These are phyloP conservation scores for Nicotiana otophora DNA, from an alignment of 257 asterid species.

Conservation along the genomic window DNA sequence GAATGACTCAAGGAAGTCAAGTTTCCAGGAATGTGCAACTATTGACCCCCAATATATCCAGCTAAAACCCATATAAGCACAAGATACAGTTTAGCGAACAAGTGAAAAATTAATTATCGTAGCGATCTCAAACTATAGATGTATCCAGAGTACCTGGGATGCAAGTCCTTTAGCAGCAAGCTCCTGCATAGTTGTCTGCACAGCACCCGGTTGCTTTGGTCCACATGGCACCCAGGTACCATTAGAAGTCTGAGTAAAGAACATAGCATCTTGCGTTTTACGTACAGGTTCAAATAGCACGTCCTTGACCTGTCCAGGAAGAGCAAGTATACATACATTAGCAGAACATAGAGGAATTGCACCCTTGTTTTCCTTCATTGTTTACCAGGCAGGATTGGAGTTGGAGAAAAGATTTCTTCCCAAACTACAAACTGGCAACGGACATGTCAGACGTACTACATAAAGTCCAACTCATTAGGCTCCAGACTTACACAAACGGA, in stretches of 20 bases:
- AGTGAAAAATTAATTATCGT: background rate
- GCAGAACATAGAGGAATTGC: background rate
- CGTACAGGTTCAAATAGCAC: slow-evolving; percentile 96
- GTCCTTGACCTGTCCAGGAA: slow-evolving; percentile 71
- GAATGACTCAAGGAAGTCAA: background rate
- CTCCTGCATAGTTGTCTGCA: slow-evolving; percentile 83
- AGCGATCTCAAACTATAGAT: background rate
- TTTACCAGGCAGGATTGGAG: background rate
- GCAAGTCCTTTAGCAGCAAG: slow-evolving; percentile 84
- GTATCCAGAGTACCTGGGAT: slow-evolving; percentile 44
- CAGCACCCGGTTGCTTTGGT: slow-evolving; percentile 76
- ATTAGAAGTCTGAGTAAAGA: slow-evolving; percentile 50
- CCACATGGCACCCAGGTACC: slow-evolving; percentile 88
- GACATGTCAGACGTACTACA: background rate
- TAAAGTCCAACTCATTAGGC: background rate
- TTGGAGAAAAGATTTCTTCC: background rate
- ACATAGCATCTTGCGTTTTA: slow-evolving; percentile 95
- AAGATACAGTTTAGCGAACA: background rate
- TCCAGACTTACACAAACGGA: slow-evolving; percentile 44
- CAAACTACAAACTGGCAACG: background rate
- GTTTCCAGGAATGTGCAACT: background rate
- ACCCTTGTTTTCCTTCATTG: background rate
- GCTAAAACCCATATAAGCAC: background rate
- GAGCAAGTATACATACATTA: background rate
- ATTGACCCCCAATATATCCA: background rate